Percentiles rank a stretch among this genome's conserved stretches.
These are phyloP conservation scores for Inga oerstediana DNA, from an alignment of 306 rosid genomes.

Conservation along the genomic window DNA sequence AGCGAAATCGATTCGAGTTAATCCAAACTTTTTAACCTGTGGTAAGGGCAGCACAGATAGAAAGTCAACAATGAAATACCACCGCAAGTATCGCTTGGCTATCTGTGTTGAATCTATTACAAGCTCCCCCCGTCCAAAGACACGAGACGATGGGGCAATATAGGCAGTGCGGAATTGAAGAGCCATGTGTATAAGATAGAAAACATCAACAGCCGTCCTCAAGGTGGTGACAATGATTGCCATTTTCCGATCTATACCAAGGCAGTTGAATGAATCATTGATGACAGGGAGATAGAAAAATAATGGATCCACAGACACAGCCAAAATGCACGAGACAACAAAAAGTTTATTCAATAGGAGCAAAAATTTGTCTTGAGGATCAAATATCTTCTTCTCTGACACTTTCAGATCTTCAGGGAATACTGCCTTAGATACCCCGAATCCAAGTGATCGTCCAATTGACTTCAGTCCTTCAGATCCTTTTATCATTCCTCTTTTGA, in stretches of 20 bases:
- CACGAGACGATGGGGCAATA: conserved; percentile 95
- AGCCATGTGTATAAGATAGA: conserved; percentile 85
- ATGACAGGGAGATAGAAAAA: conserved; percentile 83
- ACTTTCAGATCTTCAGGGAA: conserved; percentile 87
- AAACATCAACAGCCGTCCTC: conserved; percentile 73
- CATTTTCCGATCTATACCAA: conserved; percentile 71
- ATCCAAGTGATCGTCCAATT: conserved; percentile 75
- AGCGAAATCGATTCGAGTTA: conserved; percentile 6
- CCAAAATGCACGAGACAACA: conserved; percentile 73
- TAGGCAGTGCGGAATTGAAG: conserved; percentile 91
- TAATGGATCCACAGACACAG: conserved; percentile 81
- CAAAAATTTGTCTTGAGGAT: conserved; percentile 84
- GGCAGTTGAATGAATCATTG: conserved; percentile 48
- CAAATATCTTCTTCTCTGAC: conserved; percentile 81
- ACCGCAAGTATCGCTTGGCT: conserved; percentile 73
- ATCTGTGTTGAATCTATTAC: conserved; percentile 80
- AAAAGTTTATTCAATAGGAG: conserved; percentile 65
- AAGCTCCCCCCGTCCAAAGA: conserved; percentile 94
- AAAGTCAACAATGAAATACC: conserved; percentile 73
- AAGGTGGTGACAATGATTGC: conserved; percentile 72
- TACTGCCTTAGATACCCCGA: conserved; percentile 81
- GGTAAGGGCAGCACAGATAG: conserved; percentile 82
- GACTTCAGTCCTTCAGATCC: conserved; percentile 91
- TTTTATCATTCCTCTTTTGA: conserved; percentile 76
- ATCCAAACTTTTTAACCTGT: conserved; percentile 57